Evolutionary conservation across 257 asterid genomes (phyloP).

Genomic region (Solanum raphanifolium): DNA sequence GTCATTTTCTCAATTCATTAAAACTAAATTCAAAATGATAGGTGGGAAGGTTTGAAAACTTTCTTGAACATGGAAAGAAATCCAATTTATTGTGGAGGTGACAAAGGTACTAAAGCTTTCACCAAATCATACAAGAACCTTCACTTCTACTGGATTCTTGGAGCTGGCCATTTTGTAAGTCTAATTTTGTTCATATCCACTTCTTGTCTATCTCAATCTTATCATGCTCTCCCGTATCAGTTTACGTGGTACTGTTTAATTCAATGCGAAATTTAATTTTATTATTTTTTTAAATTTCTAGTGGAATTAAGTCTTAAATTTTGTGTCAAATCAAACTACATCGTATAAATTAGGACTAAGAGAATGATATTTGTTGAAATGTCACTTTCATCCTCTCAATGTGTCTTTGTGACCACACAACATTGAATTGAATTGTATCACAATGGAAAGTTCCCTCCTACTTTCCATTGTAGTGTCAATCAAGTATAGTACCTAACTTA

Average conservation of each 20-base stretch:
- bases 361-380: background rate
- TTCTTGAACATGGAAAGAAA: constrained; percentile 51
- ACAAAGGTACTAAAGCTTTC: constrained; percentile 47
- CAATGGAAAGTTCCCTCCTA: background rate
- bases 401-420: background rate
- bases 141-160: constrained; percentile 86
- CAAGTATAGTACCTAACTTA: background rate
- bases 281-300: background rate
- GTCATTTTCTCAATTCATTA: background rate
- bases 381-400: background rate
- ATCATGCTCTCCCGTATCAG: accelerated
- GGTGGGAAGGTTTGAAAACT: constrained; percentile 75
- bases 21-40: constrained; percentile 5
- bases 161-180: constrained; percentile 98
- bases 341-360: accelerated
- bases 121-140: constrained; percentile 59
- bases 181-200: background rate
- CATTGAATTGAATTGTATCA: background rate
- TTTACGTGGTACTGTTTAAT: background rate
- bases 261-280: background rate
- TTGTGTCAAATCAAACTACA: background rate
- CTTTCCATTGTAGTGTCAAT: background rate
- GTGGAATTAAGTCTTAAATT: too few species aligned
- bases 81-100: constrained; percentile 50
- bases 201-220: background rate